Evolutionary conservation across 768 basidiomycete species (phyloP), one percentile per base, ranked within the genome.

Genomic region (Collybia nuda): DNA sequence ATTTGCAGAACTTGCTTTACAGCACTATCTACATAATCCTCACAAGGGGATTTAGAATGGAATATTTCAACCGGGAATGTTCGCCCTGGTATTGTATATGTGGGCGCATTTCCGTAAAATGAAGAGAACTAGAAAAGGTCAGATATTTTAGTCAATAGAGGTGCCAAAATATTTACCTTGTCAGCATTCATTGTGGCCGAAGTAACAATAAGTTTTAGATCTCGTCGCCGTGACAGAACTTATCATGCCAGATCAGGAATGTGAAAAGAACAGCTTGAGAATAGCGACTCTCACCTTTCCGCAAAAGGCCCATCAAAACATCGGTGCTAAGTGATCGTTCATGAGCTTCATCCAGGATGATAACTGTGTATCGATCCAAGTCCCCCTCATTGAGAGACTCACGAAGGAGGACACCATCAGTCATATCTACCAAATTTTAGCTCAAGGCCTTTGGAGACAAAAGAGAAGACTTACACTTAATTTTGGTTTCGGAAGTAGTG

Each of bases 101-200:
- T 88, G 0, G 95, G 95, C 0, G 96, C 96, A 60, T 88, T 90
- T 24, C 96, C 96, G 59, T 97, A 99, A 68, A 99, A 98, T 12
- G 70, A 72, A 14, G 97, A 97, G 71, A 99, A 99, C 92, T 94
- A 50, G n/a, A 36, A 47, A 47, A 3, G 23, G 29, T 24, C 2
- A 18, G 23, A 37, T 46, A 44, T 11, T 15, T 5, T 21, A 2
- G 44, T 15, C 22, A n/a, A 39, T 28, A 5, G 23, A 35, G 15
- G 24, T 6, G 35, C 15, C 40, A 40, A 23, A n/a, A 21, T 17
- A 19, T 72, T 45, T 56, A 90, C 94, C 85, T 99, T 99, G 43
- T 97, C 94, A 0, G 97, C 91, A 64, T 99, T 99, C 97, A 99
- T 99, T 2, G 97, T 99, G 2, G 97, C 97, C 6, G 97, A 98